Evolutionary conservation across 2,329 filamentous ascomycete species (phyloP).

Genomic region (Periconia digitata): DNA sequence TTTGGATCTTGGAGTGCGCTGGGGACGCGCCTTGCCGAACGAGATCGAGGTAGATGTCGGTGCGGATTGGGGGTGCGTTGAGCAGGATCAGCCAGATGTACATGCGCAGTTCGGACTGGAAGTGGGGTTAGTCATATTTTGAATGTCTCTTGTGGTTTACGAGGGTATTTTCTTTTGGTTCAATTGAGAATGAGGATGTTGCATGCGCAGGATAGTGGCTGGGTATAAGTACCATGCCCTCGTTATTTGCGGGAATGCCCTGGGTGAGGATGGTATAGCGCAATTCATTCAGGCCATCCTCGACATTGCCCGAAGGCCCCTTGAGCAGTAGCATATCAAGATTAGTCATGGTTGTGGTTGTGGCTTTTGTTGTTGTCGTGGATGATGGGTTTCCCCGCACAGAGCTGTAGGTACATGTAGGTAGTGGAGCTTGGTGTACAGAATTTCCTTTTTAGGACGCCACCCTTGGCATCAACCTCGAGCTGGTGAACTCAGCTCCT

Average conservation of each 20-base stretch:
- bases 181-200: too few species aligned
- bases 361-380: constrained; percentile 6
- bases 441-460: constrained; percentile 2
- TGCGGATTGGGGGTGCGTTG: constrained; percentile 79
- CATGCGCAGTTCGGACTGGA: constrained; percentile 84
- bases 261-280: constrained; percentile 74
- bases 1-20: constrained; percentile 95
- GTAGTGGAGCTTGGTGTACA: constrained; percentile 2
- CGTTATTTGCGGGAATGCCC: constrained; percentile 74
- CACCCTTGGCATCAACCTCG: too few species aligned
- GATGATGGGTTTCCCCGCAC: not conserved
- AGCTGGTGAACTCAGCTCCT: too few species aligned
- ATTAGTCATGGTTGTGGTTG: constrained; percentile 36
- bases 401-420: not conserved
- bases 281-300: constrained; percentile 67
- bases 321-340: constrained; percentile 79
- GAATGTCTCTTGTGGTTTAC: not conserved
- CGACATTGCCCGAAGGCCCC: constrained; percentile 72
- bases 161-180: too few species aligned
- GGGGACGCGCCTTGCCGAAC: constrained; percentile 93
- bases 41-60: constrained; percentile 84
- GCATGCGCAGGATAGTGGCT: not conserved
- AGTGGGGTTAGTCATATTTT: constrained; percentile 4
- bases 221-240: constrained; percentile 68
- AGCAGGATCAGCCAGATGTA: constrained; percentile 96